Percentiles rank a stretch among this genome's conserved stretches.
Evolutionary conservation across 2,329 filamentous ascomycete genomes (phyloP).

Genomic region (Blastomyces silverae): DNA sequence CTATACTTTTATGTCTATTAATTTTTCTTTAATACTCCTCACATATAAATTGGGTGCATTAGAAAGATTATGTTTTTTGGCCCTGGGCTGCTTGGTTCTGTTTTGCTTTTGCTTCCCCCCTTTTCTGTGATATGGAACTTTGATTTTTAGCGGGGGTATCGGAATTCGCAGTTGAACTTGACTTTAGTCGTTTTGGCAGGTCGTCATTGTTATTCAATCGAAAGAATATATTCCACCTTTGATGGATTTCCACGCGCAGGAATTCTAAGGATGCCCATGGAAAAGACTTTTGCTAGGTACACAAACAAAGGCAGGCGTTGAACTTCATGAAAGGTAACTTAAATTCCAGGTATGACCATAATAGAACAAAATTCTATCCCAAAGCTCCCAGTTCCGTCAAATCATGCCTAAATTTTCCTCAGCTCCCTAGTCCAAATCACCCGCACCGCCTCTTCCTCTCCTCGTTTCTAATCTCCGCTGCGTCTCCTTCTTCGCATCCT

Average conservation of each 20-base stretch:
- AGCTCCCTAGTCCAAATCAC: constrained; percentile 8
- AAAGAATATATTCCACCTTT: neutral
- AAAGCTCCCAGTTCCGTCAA: neutral
- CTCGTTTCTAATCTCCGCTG: constrained; percentile 36
- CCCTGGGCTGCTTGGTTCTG: neutral
- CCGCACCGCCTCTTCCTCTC: constrained; percentile 17
- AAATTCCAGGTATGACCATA: neutral
- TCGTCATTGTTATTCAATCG: neutral
- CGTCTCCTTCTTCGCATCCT: constrained; percentile 52
- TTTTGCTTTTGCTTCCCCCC: neutral
- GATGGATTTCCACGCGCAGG: neutral
- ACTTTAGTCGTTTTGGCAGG: neutral
- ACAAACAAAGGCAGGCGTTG: neutral
- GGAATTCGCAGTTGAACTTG: neutral
- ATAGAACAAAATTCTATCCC: neutral
- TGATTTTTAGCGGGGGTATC: neutral
- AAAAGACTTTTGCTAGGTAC: neutral
- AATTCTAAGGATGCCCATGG: neutral
- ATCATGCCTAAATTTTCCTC: neutral
- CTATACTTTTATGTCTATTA: neutral
- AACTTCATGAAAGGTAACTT: neutral
- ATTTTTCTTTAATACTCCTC: neutral
- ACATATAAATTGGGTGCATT: neutral
- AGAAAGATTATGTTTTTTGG: neutral
- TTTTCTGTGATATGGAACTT: neutral